Conservation (phyloP, 2,329 filamentous ascomycete species). For the Rasamsonia emersonii region DNA sequence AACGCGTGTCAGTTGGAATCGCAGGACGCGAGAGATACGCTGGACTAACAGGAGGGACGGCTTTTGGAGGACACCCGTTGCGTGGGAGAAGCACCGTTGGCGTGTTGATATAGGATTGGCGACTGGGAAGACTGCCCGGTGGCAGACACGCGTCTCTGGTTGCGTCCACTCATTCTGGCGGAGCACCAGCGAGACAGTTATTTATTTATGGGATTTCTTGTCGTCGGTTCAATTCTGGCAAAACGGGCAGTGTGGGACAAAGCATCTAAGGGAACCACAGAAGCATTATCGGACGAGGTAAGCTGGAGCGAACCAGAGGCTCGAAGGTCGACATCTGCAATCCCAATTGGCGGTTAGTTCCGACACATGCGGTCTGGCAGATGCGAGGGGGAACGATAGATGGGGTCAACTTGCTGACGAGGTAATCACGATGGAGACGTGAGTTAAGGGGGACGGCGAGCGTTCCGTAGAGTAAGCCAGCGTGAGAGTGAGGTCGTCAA, state of each 20-base stretch:
- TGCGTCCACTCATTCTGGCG: conserved; percentile 7
- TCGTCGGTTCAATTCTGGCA: too few species aligned
- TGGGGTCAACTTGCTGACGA: neutral
- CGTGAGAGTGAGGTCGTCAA: too few species aligned
- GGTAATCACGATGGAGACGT: neutral
- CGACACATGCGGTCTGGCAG: neutral
- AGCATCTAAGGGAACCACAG: too few species aligned
- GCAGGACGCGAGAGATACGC: too few species aligned
- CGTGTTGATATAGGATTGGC: conserved; percentile 6
- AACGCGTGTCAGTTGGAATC: too few species aligned
- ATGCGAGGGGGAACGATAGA: conserved; percentile 8
- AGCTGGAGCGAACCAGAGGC: too few species aligned
- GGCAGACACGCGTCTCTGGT: conserved; percentile 4
- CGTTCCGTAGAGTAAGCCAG: too few species aligned
- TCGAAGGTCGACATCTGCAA: conserved; percentile 2
- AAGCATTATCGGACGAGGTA: too few species aligned
- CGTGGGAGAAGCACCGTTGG: conserved; percentile 8
- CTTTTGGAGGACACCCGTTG: conserved; percentile 7
- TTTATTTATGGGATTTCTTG: too few species aligned
- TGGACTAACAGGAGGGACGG: conserved; percentile 5
- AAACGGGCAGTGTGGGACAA: too few species aligned
- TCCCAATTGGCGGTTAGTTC: conserved; percentile 1
- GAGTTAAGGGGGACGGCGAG: too few species aligned
- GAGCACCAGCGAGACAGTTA: too few species aligned
- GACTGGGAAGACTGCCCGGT: conserved; percentile 3